Base-by-base conservation (phyloP, 192 early-diverging fungal species). In the Podila horticola region DNA sequence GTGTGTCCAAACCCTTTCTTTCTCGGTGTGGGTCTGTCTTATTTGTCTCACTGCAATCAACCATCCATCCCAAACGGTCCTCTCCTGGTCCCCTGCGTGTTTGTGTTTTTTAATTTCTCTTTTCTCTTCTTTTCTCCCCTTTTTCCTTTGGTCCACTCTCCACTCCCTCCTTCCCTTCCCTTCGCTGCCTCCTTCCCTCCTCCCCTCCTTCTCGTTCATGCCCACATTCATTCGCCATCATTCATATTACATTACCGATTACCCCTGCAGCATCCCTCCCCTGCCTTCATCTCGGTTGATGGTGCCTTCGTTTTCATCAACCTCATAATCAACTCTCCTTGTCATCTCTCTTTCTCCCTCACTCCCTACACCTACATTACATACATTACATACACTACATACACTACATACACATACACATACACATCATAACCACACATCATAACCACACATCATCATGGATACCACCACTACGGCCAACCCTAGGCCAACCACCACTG, bases 141-240 rank as follows among this genome's bases (percentile, higher is more conserved):
- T 41, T 41, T 41, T 11, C 3, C 38, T 41, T 41, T 41, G 12
- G 38, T 11, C 38, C 33, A 34, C 33, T 12, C 41, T 45, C 41
- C 41, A 3, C 41, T 45, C 3, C 41, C 41, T 26, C 29, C 45
- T 50, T 30, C 36, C 24, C 28, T 50, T 65, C 24, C 15, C 17
- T 62, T 48, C n/a, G 36, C 26, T 55, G 10, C 34, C 48, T 64
- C 45, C 34, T 71, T 71, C 45, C 24, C 48, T 48, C 55, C 19
- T 58, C 51, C 29, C 62, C 58, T 59, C 13, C 30, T 13, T 9
- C 15, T 30, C 28, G 19, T 31, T 34, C 1, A 3, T 60, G 24
- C 52, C 19, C 5, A 19, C 63, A 36, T 49, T 45, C 52, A 28
- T 22, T 64, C 22, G 45, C 70, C 60, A 38, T 28, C 29, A 22